phyloP scores from a whole-genome alignment of 1,284 basidiomycete genomes.

The Rhodotorula sp. region DNA sequence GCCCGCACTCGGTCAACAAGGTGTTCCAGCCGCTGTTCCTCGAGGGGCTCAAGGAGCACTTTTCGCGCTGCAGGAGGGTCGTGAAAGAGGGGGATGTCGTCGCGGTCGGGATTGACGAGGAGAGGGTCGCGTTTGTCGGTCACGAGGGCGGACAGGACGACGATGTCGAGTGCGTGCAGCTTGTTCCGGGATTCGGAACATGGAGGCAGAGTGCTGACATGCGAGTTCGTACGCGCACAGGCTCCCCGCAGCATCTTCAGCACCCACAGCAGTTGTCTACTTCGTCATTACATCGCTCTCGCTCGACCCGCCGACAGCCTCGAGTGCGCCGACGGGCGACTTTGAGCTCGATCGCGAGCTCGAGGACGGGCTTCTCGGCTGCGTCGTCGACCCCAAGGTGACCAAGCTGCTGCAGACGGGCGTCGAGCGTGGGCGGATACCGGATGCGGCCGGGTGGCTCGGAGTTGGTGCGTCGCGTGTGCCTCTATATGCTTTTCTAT shows the following conservation, averaged over 20 bases:
- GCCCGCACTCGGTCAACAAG: slow-evolving; percentile 72
- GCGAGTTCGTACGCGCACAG: neutral
- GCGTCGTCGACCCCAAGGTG: slow-evolving; percentile 71
- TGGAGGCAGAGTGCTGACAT: too few relatives aligned
- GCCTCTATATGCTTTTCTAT: neutral
- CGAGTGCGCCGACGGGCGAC: slow-evolving; percentile 8
- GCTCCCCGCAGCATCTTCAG: slow-evolving; percentile 6
- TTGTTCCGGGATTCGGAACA: too few relatives aligned
- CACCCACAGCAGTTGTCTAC: slow-evolving; percentile 59
- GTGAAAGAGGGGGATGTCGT: slow-evolving; percentile 81
- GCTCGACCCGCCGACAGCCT: slow-evolving; percentile 5
- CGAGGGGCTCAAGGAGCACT: slow-evolving; percentile 67
- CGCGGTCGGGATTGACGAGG: slow-evolving; percentile 66
- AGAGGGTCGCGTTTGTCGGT: slow-evolving; percentile 52
- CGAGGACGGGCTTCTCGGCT: slow-evolving; percentile 71
- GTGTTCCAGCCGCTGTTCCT: slow-evolving; percentile 72
- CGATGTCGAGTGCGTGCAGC: slow-evolving; percentile 42
- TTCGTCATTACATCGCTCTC: slow-evolving; percentile 80
- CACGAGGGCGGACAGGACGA: slow-evolving; percentile 49
- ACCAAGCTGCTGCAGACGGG: slow-evolving; percentile 81
- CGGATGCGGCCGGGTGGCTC: slow-evolving; percentile 63
- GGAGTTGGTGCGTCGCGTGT: slow-evolving; percentile 48
- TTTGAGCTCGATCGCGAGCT: slow-evolving; percentile 21
- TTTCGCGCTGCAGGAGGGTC: slow-evolving; percentile 62
- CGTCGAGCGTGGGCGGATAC: slow-evolving; percentile 67